phyloP scores from a whole-genome alignment of 495 filamentous ascomycete species.

The Neurospora sp. region DNA sequence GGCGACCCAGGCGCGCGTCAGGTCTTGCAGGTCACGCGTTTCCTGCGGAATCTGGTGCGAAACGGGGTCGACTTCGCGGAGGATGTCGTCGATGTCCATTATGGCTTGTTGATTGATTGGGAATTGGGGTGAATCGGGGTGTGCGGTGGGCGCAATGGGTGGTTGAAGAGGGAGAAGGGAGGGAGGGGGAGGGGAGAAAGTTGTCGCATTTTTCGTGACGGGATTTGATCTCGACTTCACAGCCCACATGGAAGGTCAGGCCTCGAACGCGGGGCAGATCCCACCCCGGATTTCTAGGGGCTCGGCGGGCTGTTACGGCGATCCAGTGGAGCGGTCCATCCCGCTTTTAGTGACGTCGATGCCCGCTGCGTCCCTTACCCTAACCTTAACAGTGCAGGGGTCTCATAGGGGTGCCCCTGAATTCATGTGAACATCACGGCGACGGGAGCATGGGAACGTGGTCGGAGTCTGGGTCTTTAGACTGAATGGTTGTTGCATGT shows the following conservation, averaged over 20 bases:
- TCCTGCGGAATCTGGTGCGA: conserved; percentile 45
- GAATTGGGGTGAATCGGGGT: background rate
- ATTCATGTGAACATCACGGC: background rate
- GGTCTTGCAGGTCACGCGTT: conserved; percentile 71
- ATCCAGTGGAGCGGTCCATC: background rate
- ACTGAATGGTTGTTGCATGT: background rate
- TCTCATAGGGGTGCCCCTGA: background rate
- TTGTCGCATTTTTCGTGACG: background rate
- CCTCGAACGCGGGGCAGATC: background rate
- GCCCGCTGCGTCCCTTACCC: background rate
- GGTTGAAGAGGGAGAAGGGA: background rate
- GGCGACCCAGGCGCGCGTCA: conserved; percentile 87
- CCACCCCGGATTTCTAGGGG: background rate
- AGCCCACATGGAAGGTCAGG: background rate
- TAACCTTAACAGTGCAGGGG: background rate
- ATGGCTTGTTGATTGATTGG: background rate
- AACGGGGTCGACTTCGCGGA: conserved; percentile 64
- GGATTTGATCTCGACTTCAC: background rate
- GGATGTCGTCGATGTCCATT: conserved; percentile 89
- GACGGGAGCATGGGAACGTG: background rate
- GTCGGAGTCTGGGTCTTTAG: background rate
- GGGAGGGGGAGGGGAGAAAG: background rate
- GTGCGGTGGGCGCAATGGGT: background rate
- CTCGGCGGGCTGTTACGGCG: background rate
- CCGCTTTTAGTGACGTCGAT: background rate